Percentiles rank a stretch among this genome's conserved stretches.
Conservation (phyloP, 1,284 basidiomycete species). For the Psilocybe mexicana region DNA sequence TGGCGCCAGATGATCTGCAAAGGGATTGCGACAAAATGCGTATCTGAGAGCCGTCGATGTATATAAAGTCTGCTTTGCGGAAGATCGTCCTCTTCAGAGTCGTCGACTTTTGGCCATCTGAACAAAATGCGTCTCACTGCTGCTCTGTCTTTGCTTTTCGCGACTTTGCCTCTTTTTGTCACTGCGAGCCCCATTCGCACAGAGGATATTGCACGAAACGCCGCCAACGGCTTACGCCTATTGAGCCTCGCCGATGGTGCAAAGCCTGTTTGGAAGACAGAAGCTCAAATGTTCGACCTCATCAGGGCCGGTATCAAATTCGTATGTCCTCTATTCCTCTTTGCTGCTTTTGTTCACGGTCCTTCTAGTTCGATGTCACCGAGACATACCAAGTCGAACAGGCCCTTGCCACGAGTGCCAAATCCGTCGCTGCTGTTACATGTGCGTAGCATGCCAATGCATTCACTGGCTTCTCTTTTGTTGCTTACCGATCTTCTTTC, state of each 20-base stretch:
- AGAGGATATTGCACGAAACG: constrained; percentile 37
- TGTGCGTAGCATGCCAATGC: constrained; percentile 24
- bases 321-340: constrained; percentile 23
- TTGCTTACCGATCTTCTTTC: constrained; percentile 3
- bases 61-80: not conserved
- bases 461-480: not conserved
- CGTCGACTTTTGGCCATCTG: not conserved
- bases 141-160: constrained; percentile 22
- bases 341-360: not conserved
- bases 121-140: constrained; percentile 23
- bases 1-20: not conserved
- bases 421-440: constrained; percentile 23
- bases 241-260: constrained; percentile 46
- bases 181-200: constrained; percentile 33
- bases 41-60: not conserved
- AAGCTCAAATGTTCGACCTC: constrained; percentile 37
- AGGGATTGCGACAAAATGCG: not conserved
- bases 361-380: constrained; percentile 44
- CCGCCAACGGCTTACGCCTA: constrained; percentile 44
- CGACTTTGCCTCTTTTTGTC: constrained; percentile 24
- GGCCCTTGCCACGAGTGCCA: constrained; percentile 20
- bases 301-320: constrained; percentile 35
- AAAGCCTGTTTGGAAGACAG: constrained; percentile 51
- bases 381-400: constrained; percentile 55
- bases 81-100: not conserved